Evolutionary conservation across 805 yeast species (phyloP).

Genomic region (Millerozyma acaciae): DNA sequence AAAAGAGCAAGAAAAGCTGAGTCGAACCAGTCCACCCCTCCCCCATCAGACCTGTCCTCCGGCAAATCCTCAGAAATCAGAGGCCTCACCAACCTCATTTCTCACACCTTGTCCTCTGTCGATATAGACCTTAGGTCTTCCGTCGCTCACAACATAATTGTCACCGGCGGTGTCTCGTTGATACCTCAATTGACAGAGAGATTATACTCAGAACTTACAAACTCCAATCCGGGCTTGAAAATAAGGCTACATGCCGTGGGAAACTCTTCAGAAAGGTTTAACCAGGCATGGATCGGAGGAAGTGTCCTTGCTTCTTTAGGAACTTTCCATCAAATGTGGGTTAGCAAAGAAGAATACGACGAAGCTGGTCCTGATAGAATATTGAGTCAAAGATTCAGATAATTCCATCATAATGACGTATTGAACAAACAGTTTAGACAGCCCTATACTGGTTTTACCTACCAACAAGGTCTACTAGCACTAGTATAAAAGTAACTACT

Average conservation of each 20-base stretch:
- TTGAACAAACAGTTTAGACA: too few species aligned
- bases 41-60: slow-evolving; percentile 12
- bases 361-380: slow-evolving; percentile 85
- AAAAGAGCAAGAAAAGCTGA: slow-evolving; percentile 53
- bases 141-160: slow-evolving; percentile 80
- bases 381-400: slow-evolving; percentile 79
- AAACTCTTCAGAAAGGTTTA: slow-evolving; percentile 68
- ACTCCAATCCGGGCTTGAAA: slow-evolving; percentile 77
- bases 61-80: slow-evolving; percentile 18
- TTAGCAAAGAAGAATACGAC: slow-evolving; percentile 78
- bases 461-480: too few species aligned
- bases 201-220: slow-evolving; percentile 63
- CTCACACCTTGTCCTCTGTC: slow-evolving; percentile 50
- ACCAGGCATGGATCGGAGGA: slow-evolving; percentile 90
- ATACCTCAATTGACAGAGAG: slow-evolving; percentile 81
- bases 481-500: too few species aligned
- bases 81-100: slow-evolving; percentile 60
- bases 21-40: slow-evolving; percentile 27
- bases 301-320: slow-evolving; percentile 84
- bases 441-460: too few species aligned
- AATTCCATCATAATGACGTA: too few species aligned
- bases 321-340: slow-evolving; percentile 95
- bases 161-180: slow-evolving; percentile 80
- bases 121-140: slow-evolving; percentile 85
- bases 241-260: slow-evolving; percentile 82